Base-by-base conservation (phyloP, 805 yeast genomes). In the Priceomyces medius region DNA sequence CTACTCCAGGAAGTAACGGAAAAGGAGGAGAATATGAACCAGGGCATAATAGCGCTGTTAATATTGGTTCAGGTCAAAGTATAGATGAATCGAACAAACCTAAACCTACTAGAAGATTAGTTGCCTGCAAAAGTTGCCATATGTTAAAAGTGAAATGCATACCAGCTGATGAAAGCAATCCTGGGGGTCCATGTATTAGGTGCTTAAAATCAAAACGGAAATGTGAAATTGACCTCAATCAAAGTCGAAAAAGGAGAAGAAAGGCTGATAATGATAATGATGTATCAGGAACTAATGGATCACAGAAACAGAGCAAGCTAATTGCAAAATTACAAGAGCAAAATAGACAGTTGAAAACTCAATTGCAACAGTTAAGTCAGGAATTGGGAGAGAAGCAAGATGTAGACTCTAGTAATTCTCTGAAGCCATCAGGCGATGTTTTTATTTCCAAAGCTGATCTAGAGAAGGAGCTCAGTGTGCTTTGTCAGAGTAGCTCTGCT, bases 131-230 rank as follows among this genome's bases (percentile, higher is more conserved):
- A 48, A 68, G 79, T n/a, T 89, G 97, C 56, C 95, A 91, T 53
- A 59, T 85, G 0, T 71, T 88, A 38, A 89, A 89, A 56, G 96
- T 89, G 24, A 80, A 84, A 51, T 89, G 97, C 61, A 79, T 84
- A 6, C 93, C 96, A 0, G 69, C 83, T 1, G 82, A 82, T 54
- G 59, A 70, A 31, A 53, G 68, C 21, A 76, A 82, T 43, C 81
- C 81, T 7, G 59, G 70, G 2, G 81, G 84, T 3, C 79, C 90
- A 0, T 89, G 97, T 62, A 64, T 76, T 9, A 71, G 97, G 31
- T 89, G 97, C 55, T 47, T 76, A 18, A 85, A 80, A 56, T 71
- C 83, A 20, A 73, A 76, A 31, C 71, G 80, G 47, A 61, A 60
- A 24, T 89, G 97, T 63, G 81, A 80, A 45, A 79, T 84, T 40